Evolutionary conservation across 495 filamentous ascomycete species (phyloP), one percentile per base, ranked within the genome.

Genomic region (Daldinia caldariorum): DNA sequence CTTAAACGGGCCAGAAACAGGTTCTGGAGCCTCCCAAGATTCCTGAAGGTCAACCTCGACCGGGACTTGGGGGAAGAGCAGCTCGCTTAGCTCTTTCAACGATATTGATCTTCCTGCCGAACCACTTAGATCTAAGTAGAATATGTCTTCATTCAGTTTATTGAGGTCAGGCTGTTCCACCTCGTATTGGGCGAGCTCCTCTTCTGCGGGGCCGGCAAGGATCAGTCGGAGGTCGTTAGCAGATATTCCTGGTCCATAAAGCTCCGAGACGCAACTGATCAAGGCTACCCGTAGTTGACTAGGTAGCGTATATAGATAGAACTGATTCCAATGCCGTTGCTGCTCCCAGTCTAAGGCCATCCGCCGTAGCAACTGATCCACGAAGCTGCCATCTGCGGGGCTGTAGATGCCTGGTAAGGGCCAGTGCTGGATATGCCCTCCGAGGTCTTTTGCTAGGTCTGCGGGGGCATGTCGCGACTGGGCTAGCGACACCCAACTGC

Each of bases 291-390:
- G 89, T 4, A 93, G 69, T 41, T 85, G 85, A 4, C 78, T 82
- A 0, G 91, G 90, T 5, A 94, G 70, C 12, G 86, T 80, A 3
- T 87, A 84, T 4, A 95, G 79, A 67, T 91, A 89, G 55, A 89
- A 79, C 39, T 84, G 88, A 70, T 92, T 88, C 70, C 90, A 92
- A 18, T 85, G 80, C 14, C 85, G 59, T 73, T 94, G 87, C 72
- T 86, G 89, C 2, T 84, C 79, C 92, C 91, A 97, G 57, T 91
- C 85, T n/a, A 74, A 68, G 1, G 87, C 90, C 73, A 95, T 86
- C 6, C 75, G 77, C 65, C 86, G 86, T 26, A 95, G 77, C 18
- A 85, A 67, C 5, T 79, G 77, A 74, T 91, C 87, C 22, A 88
- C 71, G 5, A 94, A 79, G 62, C 86, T 88, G 16, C 78, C 78